Evolutionary conservation across 1,139 yeast genomes (phyloP), one percentile per base, ranked within the genome.

Genomic region (Lipomyces yarrowii): DNA sequence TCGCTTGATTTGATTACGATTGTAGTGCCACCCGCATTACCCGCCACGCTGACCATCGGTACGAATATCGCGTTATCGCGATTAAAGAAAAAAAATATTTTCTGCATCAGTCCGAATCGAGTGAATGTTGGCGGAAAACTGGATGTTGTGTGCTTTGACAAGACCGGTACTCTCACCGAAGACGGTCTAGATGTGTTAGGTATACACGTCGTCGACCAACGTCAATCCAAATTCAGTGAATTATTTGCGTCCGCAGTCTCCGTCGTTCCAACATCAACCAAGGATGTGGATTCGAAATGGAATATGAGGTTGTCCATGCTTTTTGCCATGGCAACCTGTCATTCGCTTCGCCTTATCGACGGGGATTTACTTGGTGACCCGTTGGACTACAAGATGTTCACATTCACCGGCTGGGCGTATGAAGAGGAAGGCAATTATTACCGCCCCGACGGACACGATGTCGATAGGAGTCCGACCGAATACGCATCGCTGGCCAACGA

Each of bases 1-100:
- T 98, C 98, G 0, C 80, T 96, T 68, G 99, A 94, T 78, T 86
- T 94, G 65, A 89, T 94, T 64, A 94, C 99, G 0, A 92, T 94
- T 75, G 99, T 96, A 13, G 97, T 94, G 1, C 99, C 99, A 1
- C 99, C 99, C 0, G 99, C 99, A 0, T 82, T 94, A 62, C 99
- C 99, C 0, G 99, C 99, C 0, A 96, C 99, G 0, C 81, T 94
- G 68, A 92, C 99, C 0, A 94, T 96, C 69, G 99, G 99, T 42
- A 92, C 98, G 0, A 91, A 94, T 69, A 92, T 96, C 80, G 96
- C 99, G 0, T 79, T 96, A 53, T 83, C 86, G 46, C 82, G 99
- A 69, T 81, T 96, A 70, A 87, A 91, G 69, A 80, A 83, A 67
- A 83, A 83, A 69, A 81, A 85, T 59, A 89, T 96, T 5, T 94